Conservation (phyloP, 2,329 filamentous ascomycete species). For the Monosporascus cannonballus region DNA sequence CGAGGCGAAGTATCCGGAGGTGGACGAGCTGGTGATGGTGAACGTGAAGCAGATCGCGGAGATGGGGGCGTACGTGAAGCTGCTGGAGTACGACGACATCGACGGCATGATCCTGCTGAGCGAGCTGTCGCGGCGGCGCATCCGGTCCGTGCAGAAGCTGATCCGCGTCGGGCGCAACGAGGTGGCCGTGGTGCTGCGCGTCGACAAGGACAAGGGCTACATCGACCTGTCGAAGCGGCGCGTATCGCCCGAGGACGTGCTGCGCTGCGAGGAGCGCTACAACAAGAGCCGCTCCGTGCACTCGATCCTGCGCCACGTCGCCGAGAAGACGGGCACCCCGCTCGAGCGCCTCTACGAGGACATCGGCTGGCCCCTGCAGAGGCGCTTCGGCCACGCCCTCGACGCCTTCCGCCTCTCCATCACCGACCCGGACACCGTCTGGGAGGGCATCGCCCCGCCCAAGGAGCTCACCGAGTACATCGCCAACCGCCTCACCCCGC, state of each 20-base stretch:
- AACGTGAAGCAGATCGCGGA: slow-evolving; percentile 99
- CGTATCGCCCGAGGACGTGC: slow-evolving; percentile 93
- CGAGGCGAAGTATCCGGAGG: slow-evolving; percentile 95
- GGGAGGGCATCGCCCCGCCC: slow-evolving; percentile 77
- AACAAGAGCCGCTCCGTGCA: slow-evolving; percentile 99
- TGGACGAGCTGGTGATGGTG: slow-evolving; percentile 99
- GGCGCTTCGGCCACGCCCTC: slow-evolving; percentile 92
- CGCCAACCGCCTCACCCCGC: slow-evolving; percentile 90
- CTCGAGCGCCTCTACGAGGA: slow-evolving; percentile 91
- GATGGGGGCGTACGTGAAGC: slow-evolving; percentile 99
- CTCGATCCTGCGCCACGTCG: slow-evolving; percentile 97
- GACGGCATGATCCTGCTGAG: slow-evolving; percentile 99
- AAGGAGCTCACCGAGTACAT: slow-evolving; percentile 94
- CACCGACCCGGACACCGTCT: slow-evolving; percentile 81
- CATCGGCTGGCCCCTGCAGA: slow-evolving; percentile 96
- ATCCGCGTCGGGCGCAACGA: slow-evolving; percentile 97
- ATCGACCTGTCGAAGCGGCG: slow-evolving; percentile 98
- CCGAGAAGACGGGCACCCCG: slow-evolving; percentile 91
- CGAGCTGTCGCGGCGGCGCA: slow-evolving; percentile 95
- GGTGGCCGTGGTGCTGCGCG: slow-evolving; percentile 95
- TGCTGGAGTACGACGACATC: slow-evolving; percentile 99
- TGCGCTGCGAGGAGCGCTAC: slow-evolving; percentile 98
- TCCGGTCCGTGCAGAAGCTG: slow-evolving; percentile 96
- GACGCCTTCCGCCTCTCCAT: slow-evolving; percentile 99
- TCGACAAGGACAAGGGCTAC: slow-evolving; percentile 99